Conservation (phyloP, 176 grass and related monocot genomes). For the Pontederia crassipes region DNA sequence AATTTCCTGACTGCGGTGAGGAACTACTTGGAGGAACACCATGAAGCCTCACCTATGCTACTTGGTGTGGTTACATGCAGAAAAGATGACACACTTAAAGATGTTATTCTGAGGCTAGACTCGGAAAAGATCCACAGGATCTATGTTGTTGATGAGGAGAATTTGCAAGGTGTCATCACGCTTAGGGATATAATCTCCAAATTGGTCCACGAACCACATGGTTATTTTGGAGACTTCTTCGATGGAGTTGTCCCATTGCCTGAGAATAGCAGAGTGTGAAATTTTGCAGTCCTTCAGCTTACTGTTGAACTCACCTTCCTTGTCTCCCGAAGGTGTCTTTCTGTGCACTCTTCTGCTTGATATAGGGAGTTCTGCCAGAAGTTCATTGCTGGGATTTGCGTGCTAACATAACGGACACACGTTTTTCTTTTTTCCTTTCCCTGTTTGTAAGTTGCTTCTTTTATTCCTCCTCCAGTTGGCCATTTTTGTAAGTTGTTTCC, state of each 20-base stretch:
- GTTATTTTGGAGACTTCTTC: conserved; percentile 97
- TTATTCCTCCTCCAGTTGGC: too few relatives aligned
- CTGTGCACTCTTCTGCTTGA: too few relatives aligned
- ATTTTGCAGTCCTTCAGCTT: background rate
- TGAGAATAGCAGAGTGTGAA: conserved; percentile 64
- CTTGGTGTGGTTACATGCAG: conserved; percentile 53
- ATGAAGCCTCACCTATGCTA: conserved; percentile 48
- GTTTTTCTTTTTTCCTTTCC: too few relatives aligned
- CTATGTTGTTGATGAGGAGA: conserved; percentile 53
- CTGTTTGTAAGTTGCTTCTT: too few relatives aligned
- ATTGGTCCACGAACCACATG: conserved; percentile 71
- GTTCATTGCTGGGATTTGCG: too few relatives aligned
- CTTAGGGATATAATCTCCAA: conserved; percentile 96
- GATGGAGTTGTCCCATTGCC: conserved; percentile 78
- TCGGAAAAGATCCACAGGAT: conserved; percentile 71
- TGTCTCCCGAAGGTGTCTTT: too few relatives aligned
- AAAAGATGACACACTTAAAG: conserved; percentile 44
- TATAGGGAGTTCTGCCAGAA: too few relatives aligned
- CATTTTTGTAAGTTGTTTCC: too few relatives aligned
- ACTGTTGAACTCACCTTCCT: too few relatives aligned
- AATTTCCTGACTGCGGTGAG: conserved; percentile 64
- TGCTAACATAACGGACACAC: too few relatives aligned
- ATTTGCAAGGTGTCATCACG: conserved; percentile 70
- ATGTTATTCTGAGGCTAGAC: conserved; percentile 84
- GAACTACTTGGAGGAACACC: conserved; percentile 60